Evolutionary conservation across 2,329 filamentous ascomycete genomes (phyloP).

Genomic region (Xylariaceae sp.): DNA sequence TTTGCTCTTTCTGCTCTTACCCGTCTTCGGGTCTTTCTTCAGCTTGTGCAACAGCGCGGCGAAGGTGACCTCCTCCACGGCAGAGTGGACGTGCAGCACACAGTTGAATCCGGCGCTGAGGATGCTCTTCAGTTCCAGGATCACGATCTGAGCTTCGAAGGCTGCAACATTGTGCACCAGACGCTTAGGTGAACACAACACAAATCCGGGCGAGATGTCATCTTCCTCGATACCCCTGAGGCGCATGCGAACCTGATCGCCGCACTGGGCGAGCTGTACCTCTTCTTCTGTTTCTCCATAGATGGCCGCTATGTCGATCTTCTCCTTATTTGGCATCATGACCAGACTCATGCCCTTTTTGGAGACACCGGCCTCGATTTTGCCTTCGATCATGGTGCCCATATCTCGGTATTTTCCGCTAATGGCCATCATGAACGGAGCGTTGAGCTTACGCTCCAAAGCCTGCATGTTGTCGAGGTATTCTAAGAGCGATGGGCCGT

Average conservation of each 20-base stretch:
- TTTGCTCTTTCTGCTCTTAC: conserved; percentile 90
- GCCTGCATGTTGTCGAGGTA: conserved; percentile 92
- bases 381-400: conserved; percentile 95
- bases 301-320: conserved; percentile 71
- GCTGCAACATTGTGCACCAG: conserved; percentile 81
- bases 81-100: conserved; percentile 92
- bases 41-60: conserved; percentile 81
- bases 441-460: conserved; percentile 90
- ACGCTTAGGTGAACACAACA: conserved; percentile 89
- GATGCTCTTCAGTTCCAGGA: conserved; percentile 91
- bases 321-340: conserved; percentile 93
- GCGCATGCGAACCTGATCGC: conserved; percentile 89
- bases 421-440: conserved; percentile 98
- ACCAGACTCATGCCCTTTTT: conserved; percentile 76
- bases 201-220: conserved; percentile 90
- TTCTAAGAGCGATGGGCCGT: conserved; percentile 85
- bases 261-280: conserved; percentile 70
- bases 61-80: conserved; percentile 96
- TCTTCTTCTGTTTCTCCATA: conserved; percentile 98
- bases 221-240: conserved; percentile 95
- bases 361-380: conserved; percentile 89
- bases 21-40: conserved; percentile 94
- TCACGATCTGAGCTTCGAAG: conserved; percentile 95
- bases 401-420: conserved; percentile 95
- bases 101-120: conserved; percentile 95